phyloP scores from a whole-genome alignment of 139 green algal species.

The Nannochloris sp. region DNA sequence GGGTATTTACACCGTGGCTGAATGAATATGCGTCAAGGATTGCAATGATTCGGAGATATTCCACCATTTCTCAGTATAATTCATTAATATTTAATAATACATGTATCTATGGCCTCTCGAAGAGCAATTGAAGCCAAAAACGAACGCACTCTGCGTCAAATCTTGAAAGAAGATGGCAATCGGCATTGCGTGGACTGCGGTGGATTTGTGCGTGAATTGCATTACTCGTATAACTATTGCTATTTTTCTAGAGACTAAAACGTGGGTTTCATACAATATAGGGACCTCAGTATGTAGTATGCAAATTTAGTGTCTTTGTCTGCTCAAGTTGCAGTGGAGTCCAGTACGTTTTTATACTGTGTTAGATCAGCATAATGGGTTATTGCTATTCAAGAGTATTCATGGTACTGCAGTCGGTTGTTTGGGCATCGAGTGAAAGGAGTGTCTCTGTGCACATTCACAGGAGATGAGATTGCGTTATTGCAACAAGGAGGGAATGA shows the following conservation, averaged over 20 bases:
- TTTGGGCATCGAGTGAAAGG: slow-evolving; percentile 72
- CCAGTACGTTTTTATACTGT: slow-evolving; percentile 54
- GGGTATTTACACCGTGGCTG: too few species aligned
- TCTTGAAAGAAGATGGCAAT: slow-evolving; percentile 24
- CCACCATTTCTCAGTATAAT: too few species aligned
- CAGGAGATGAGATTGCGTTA: slow-evolving; percentile 51
- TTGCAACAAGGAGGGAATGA: slow-evolving; percentile 59
- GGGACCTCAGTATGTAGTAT: slow-evolving; percentile 71
- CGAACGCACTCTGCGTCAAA: background rate
- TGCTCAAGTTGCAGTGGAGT: slow-evolving; percentile 65
- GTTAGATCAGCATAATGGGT: too few species aligned
- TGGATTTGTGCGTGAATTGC: slow-evolving; percentile 15
- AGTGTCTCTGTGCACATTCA: slow-evolving; percentile 67
- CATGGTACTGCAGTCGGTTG: slow-evolving; percentile 49
- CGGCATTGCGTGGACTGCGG: slow-evolving; percentile 51
- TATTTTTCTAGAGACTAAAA: too few species aligned
- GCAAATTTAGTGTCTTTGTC: slow-evolving; percentile 58
- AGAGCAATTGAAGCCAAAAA: background rate
- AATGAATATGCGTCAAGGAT: too few species aligned
- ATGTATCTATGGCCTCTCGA: background rate
- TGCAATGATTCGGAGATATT: too few species aligned
- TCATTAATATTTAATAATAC: background rate
- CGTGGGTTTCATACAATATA: slow-evolving; percentile 16
- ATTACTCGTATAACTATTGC: background rate
- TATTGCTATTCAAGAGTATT: background rate